Conservation (phyloP, 2,329 filamentous ascomycete species). For the Fusarium tupiense region DNA sequence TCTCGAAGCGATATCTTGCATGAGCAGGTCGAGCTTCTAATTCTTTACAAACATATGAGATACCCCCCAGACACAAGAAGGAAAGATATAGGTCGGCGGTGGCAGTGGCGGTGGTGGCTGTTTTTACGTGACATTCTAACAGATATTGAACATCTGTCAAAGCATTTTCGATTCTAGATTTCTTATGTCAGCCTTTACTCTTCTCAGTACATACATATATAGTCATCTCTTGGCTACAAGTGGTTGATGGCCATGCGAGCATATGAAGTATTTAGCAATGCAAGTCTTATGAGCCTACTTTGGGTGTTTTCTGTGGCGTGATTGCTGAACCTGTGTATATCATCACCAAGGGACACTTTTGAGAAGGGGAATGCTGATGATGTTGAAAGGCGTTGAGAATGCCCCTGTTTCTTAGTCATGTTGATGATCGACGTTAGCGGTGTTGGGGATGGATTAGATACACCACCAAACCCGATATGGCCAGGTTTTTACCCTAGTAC, state of each 20-base stretch:
- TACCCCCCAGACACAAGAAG: conserved; percentile 12
- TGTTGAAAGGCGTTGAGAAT: conserved; percentile 19
- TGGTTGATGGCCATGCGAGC: background rate
- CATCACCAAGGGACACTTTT: background rate
- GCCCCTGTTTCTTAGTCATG: conserved; percentile 24
- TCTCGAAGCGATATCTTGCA: conserved; percentile 29
- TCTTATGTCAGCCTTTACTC: conserved; percentile 21
- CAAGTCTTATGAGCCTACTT: background rate
- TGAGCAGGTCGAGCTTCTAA: conserved; percentile 17
- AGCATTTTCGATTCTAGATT: conserved; percentile 15
- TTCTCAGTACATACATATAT: conserved; percentile 36
- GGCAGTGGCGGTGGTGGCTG: conserved; percentile 9
- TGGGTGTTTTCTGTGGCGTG: background rate
- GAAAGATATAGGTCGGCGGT: background rate
- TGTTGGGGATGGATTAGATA: conserved; percentile 2
- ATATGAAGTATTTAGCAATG: conserved; percentile 25
- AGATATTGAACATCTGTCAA: conserved; percentile 10
- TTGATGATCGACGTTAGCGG: background rate
- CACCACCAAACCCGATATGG: conserved; percentile 3
- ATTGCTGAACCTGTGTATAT: background rate
- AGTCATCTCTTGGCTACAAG: conserved; percentile 10
- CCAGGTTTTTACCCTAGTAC: background rate
- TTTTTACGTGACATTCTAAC: conserved; percentile 10
- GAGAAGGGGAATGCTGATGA: background rate
- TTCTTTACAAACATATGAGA: conserved; percentile 7